Evolutionary conservation across 148 eudicot species (phyloP).

Genomic region (Diospyros kaki): DNA sequence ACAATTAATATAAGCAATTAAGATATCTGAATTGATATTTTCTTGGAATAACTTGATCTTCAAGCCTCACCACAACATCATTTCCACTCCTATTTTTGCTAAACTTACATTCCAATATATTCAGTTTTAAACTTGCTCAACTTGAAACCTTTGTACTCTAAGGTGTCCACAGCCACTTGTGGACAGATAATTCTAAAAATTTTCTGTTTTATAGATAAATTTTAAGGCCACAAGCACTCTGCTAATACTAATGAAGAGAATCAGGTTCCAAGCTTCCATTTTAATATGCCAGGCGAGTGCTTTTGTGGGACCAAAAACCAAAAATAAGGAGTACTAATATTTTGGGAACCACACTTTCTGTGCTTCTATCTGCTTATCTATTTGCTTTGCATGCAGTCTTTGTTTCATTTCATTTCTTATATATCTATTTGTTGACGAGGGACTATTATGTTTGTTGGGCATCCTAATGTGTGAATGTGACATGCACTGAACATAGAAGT

Average conservation of each 20-base stretch:
- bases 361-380: neutral
- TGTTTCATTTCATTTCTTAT: neutral
- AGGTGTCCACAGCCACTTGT: constrained; percentile 5
- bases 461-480: neutral
- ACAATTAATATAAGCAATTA: no score
- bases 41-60: no score
- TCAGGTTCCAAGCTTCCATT: neutral
- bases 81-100: no score
- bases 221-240: constrained; percentile 1
- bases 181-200: neutral
- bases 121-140: no score
- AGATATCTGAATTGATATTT: no score
- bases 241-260: neutral
- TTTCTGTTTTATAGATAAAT: neutral
- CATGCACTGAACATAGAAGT: neutral
- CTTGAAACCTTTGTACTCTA: neutral
- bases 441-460: neutral
- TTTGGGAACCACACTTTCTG: neutral
- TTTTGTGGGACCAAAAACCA: neutral
- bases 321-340: neutral
- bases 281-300: neutral
- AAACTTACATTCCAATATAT: no score
- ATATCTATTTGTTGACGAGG: neutral
- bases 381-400: neutral
- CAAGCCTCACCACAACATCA: no score